These are phyloP conservation scores for Tagetes patula DNA, from an alignment of 129 eudicot species.

Conservation along the genomic window DNA sequence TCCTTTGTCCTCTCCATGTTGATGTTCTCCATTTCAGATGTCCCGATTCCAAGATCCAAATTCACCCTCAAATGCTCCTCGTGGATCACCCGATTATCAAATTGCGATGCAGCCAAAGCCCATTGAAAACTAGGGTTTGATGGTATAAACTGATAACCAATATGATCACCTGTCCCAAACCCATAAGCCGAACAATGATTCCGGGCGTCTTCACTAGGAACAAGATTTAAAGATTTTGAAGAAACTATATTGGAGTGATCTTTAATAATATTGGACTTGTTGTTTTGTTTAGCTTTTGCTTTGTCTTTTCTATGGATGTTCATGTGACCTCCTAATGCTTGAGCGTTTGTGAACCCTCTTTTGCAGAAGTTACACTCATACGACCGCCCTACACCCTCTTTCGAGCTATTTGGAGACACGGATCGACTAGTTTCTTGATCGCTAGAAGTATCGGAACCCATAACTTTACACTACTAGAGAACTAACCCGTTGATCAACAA, in stretches of 20 bases:
- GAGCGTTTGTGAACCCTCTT: slow-evolving; percentile 81
- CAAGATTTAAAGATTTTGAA: slow-evolving; percentile 29
- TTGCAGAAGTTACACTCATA: slow-evolving; percentile 74
- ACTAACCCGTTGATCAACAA: no score
- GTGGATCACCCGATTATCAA: slow-evolving; percentile 2
- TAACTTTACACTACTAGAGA: background rate
- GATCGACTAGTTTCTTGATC: slow-evolving; percentile 39
- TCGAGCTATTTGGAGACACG: slow-evolving; percentile 29
- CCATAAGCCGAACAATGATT: slow-evolving; percentile 30
- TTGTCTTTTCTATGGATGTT: slow-evolving; percentile 73
- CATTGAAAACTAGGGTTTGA: slow-evolving; percentile 50
- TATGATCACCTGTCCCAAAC: slow-evolving; percentile 33
- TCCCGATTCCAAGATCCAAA: slow-evolving; percentile 50
- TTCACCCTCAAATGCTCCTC: slow-evolving; percentile 36
- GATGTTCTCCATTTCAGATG: slow-evolving; percentile 20
- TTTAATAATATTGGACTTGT: slow-evolving; percentile 14
- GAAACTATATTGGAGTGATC: slow-evolving; percentile 16
- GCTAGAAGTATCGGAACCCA: slow-evolving; percentile 50
- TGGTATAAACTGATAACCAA: slow-evolving; percentile 37
- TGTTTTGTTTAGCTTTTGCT: slow-evolving; percentile 51
- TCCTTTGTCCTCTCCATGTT: slow-evolving; percentile 10
- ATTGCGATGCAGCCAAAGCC: slow-evolving; percentile 24
- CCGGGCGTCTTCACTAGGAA: slow-evolving; percentile 32
- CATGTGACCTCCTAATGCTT: slow-evolving; percentile 91
- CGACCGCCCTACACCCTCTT: slow-evolving; percentile 43